Evolutionary conservation across 495 filamentous ascomycete species (phyloP).

Genomic region (Penicillium verhagenii): DNA sequence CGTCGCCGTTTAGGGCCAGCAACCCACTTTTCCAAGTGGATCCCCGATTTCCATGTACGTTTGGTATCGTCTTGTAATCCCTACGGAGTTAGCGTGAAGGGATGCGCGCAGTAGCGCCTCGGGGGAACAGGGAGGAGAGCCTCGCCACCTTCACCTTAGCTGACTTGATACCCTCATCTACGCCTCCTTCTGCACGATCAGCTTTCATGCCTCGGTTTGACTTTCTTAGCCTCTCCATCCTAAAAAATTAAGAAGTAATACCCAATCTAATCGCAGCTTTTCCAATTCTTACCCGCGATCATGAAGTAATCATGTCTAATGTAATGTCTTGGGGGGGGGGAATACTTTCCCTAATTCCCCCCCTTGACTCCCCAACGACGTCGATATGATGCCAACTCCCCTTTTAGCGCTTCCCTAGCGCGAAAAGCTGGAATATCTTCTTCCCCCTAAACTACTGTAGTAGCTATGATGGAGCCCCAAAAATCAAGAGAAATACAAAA

Average conservation of each 20-base stretch:
- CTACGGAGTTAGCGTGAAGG: conserved; percentile 8
- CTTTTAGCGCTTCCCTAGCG: neutral
- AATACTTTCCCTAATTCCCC: neutral
- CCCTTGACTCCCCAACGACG: conserved; percentile 9
- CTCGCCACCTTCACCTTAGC: conserved; percentile 15
- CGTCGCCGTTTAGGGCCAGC: conserved; percentile 33
- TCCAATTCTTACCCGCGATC: neutral
- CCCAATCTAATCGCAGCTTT: neutral
- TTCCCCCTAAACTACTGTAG: too few species aligned
- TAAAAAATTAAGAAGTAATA: neutral
- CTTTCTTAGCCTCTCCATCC: neutral
- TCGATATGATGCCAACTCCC: conserved; percentile 27
- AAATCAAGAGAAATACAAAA: too few species aligned
- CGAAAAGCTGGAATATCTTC: neutral
- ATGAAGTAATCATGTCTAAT: conserved; percentile 6
- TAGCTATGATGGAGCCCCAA: neutral
- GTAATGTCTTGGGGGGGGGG: conserved; percentile 12
- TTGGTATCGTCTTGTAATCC: neutral
- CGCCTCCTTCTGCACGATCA: neutral
- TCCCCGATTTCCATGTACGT: conserved; percentile 14
- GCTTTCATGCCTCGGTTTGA: neutral
- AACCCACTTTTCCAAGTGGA: conserved; percentile 9
- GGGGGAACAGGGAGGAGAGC: conserved; percentile 17
- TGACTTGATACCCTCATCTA: conserved; percentile 5
- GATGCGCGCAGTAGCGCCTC: conserved; percentile 24